A percentile compares a stretch with the other conserved stretches of the same genome.
phyloP scores from a whole-genome alignment of 2,329 filamentous ascomycete species.

The Aspergillus thermomutatus region DNA sequence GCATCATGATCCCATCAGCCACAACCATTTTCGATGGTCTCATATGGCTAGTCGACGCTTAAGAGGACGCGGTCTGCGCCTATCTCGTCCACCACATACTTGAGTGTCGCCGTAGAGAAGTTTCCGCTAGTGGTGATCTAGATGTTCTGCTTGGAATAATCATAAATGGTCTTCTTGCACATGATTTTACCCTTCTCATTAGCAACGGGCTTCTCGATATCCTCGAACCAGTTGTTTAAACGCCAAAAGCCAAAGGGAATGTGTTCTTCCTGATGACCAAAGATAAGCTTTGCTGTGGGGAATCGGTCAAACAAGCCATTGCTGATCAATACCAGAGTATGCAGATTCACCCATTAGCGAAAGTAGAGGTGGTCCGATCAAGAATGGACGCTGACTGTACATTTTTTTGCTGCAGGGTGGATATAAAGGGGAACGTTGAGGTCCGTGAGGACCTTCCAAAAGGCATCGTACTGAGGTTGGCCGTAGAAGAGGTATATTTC shows the following conservation, averaged over 20 bases:
- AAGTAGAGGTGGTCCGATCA: conserved; percentile 56
- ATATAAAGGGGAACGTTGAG: conserved; percentile 61
- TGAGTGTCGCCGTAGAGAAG: conserved; percentile 29
- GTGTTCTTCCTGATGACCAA: conserved; percentile 44
- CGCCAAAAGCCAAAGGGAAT: conserved; percentile 45
- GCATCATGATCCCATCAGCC: conserved; percentile 32
- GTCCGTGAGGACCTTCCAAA: conserved; percentile 54
- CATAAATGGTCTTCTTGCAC: conserved; percentile 33
- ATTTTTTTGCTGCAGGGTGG: conserved; percentile 56
- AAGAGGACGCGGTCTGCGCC: conserved; percentile 29
- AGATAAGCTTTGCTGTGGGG: conserved; percentile 41
- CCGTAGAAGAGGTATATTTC: conserved; percentile 61
- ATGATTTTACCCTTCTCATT: conserved; percentile 14
- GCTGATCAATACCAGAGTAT: conserved; percentile 47
- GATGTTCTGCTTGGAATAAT: conserved; percentile 32
- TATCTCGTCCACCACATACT: conserved; percentile 26
- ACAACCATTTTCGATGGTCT: conserved; percentile 32
- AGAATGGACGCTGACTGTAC: conserved; percentile 53
- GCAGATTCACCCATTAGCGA: conserved; percentile 55
- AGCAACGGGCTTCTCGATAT: conserved; percentile 20
- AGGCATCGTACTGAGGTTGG: conserved; percentile 51
- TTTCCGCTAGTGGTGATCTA: conserved; percentile 34
- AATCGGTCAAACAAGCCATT: conserved; percentile 45
- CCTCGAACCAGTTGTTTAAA: conserved; percentile 29
- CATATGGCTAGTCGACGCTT: conserved; percentile 30